A percentile compares a stretch with the other conserved stretches of the same genome.
Conservation (phyloP, 75 land plant genomes). For the Pseudotsuga menziesii region DNA sequence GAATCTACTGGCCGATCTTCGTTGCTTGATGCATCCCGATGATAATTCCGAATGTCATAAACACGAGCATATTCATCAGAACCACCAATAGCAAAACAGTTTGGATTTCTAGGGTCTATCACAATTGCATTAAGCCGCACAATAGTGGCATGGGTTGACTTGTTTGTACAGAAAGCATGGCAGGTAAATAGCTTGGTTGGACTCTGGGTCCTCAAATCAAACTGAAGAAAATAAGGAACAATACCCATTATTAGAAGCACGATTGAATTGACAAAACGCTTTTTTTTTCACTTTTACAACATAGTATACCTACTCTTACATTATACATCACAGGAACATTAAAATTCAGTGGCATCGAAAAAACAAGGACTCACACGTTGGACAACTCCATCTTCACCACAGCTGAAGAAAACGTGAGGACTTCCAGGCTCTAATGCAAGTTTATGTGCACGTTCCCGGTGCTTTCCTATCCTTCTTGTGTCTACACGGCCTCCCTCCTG, state of each 20-base stretch:
- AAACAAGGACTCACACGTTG: conserved; percentile 53
- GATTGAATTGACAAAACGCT: not conserved
- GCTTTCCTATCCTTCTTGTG: conserved; percentile 52
- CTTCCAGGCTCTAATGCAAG: conserved; percentile 94
- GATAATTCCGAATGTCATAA: conserved; percentile 79
- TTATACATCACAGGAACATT: not conserved
- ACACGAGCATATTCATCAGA: conserved; percentile 89
- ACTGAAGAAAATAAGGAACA: conserved; percentile 34
- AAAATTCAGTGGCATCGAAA: not conserved
- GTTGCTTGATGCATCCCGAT: conserved; percentile 42
- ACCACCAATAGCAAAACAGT: conserved; percentile 80
- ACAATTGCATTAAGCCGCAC: conserved; percentile 76
- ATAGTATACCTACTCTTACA: not conserved
- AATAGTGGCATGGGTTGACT: conserved; percentile 9
- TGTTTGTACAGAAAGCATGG: conserved; percentile 20
- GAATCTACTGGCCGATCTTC: conserved; percentile 55
- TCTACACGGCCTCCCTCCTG: conserved; percentile 61
- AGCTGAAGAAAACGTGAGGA: conserved; percentile 73
- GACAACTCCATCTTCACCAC: conserved; percentile 97
- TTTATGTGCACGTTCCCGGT: conserved; percentile 84
- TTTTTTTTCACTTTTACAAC: not conserved
- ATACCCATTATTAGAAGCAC: not conserved
- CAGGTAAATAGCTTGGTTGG: conserved; percentile 69
- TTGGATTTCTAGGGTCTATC: conserved; percentile 79
- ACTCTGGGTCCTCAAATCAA: conserved; percentile 70